These are phyloP conservation scores for Bolboschoenus planiculmis DNA, from an alignment of 176 grass and related monocot genomes.

Conservation along the genomic window DNA sequence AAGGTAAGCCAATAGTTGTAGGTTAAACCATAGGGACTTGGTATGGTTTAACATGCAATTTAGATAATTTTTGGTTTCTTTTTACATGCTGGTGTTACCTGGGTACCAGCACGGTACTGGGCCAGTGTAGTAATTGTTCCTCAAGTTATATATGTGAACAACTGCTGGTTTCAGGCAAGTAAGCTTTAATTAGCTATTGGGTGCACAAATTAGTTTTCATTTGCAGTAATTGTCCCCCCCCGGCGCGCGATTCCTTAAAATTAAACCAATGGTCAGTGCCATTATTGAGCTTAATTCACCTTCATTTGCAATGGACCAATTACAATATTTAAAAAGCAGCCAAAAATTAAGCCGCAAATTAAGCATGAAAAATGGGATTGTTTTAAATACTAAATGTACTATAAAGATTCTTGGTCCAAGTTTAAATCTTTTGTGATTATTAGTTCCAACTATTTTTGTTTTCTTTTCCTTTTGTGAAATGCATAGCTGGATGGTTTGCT, in stretches of 20 bases:
- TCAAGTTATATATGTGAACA: no score
- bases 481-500: conserved; percentile 34
- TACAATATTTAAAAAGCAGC: background rate
- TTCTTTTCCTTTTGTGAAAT: background rate
- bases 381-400: background rate
- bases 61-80: background rate
- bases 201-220: background rate
- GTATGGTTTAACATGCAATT: background rate
- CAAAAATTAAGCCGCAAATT: background rate
- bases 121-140: background rate
- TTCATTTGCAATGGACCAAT: background rate
- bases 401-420: background rate
- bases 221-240: background rate
- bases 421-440: background rate
- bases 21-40: background rate
- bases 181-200: background rate
- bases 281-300: background rate
- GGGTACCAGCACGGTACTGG: background rate
- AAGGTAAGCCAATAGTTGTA: conserved; percentile 28
- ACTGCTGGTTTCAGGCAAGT: background rate
- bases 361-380: background rate
- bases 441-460: background rate
- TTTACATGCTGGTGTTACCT: background rate
- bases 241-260: background rate
- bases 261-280: background rate